Base-by-base conservation (phyloP, 805 yeast genomes). In the Ascoidea tarda region DNA sequence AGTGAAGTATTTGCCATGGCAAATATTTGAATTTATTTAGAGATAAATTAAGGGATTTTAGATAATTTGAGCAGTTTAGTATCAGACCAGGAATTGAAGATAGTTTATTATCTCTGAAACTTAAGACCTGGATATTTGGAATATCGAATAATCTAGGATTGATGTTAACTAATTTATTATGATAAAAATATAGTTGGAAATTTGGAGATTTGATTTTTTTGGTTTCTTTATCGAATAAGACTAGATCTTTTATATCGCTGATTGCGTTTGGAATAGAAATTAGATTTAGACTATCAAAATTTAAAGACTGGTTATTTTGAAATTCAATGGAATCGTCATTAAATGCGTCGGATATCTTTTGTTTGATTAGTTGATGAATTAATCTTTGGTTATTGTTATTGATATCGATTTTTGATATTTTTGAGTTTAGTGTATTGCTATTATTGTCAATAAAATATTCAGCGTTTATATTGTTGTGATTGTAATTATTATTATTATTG, bases 71-170 rank as follows among this genome's bases (percentile, higher is more conserved):
- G 31, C 48, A 46, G 32, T 54, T 46, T 6, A 47, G 33, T 31
- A 56, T 54, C 38, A 49, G 52, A 5, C 58, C 58, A n/a, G 58
- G 58, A 44, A 56, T 46, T 12, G 38, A 31, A 10, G 48, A 12
- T 10, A 56, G 47, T 14, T 51, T 50, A 44, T 56, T 56, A 16
- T 50, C 49, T 44, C 58, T 38, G 10, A 56, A 47, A 44, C 57
- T 54, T 16, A 56, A 47, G 12, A 54, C 58, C 4, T 38, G 21
- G 16, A 56, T 38, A 16, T 56, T 54, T 10, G 45, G 46, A 12
- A 56, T n/a, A 48, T 50, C 51, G 28, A 56, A 56, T 6, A 56
- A 8, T 38, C 58, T 46, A 5, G 58, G 58, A 49, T 56, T 56
- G 5, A 56, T 44, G 10, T 48, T 47, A 16, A 16, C 38, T 16